Conservation (phyloP, 1,139 yeast species). For the Diutina catenulata region DNA sequence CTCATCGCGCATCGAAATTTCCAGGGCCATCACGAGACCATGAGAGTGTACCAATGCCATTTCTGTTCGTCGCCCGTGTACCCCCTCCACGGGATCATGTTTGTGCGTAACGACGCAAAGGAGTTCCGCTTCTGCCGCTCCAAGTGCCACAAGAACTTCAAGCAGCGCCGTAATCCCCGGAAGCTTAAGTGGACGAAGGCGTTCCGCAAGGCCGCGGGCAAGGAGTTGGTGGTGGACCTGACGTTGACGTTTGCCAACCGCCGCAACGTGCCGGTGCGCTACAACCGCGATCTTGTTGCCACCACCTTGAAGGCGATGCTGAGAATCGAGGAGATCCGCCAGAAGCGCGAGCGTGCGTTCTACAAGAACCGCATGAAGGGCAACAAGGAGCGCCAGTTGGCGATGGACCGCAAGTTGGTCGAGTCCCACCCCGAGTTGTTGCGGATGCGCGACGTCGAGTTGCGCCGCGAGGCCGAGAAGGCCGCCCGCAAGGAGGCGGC, state of each 20-base stretch:
- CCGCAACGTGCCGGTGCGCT: slow-evolving; percentile 95
- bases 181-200: slow-evolving; percentile 98
- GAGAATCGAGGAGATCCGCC: slow-evolving; percentile 91
- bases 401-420: slow-evolving; percentile 78
- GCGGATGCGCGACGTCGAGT: slow-evolving; percentile 86
- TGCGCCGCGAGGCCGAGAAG: slow-evolving; percentile 70
- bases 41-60: slow-evolving; percentile 94
- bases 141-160: slow-evolving; percentile 94
- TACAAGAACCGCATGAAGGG: slow-evolving; percentile 99
- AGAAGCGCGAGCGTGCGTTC: slow-evolving; percentile 95
- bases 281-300: slow-evolving; percentile 91
- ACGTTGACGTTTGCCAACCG: slow-evolving; percentile 94
- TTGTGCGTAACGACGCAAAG: slow-evolving; percentile 95
- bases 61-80: slow-evolving; percentile 96
- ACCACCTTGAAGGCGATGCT: slow-evolving; percentile 93
- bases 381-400: slow-evolving; percentile 77
- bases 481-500: slow-evolving; percentile 35
- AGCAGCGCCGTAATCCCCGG: slow-evolving; percentile 98
- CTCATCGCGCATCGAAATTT: slow-evolving; percentile 5
- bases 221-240: slow-evolving; percentile 94
- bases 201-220: slow-evolving; percentile 97
- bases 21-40: slow-evolving; percentile 15
- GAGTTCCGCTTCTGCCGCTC: slow-evolving; percentile 97
- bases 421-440: slow-evolving; percentile 81
- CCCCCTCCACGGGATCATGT: slow-evolving; percentile 96